Evolutionary conservation across 305 asterid species (phyloP).

Genomic region (Ruellia speciosa): DNA sequence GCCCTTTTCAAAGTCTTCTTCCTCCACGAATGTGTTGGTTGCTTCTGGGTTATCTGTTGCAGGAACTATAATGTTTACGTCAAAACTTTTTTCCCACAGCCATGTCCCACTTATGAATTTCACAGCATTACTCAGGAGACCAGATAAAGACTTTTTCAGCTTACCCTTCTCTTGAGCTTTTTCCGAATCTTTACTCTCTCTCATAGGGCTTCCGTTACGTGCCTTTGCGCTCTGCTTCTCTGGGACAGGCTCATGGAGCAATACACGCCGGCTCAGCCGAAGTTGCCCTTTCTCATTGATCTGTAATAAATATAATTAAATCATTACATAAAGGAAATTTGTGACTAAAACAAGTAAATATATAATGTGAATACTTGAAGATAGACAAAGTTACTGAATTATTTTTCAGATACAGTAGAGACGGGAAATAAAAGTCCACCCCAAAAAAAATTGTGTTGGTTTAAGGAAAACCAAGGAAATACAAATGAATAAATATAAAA

Average conservation of each 20-base stretch:
- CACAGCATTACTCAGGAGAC: slow-evolving; percentile 27
- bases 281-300: slow-evolving; percentile 95
- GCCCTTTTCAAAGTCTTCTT: slow-evolving; percentile 42
- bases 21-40: slow-evolving; percentile 21
- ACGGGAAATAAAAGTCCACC: too few species aligned
- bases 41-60: slow-evolving; percentile 25
- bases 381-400: too few species aligned
- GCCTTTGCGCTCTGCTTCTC: slow-evolving; percentile 42
- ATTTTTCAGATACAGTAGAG: not conserved
- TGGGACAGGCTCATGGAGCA: slow-evolving; percentile 64
- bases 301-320: slow-evolving; percentile 30
- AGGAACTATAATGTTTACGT: slow-evolving; percentile 14
- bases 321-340: too few species aligned
- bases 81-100: slow-evolving; percentile 23
- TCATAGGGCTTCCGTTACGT: slow-evolving; percentile 29
- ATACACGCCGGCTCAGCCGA: slow-evolving; percentile 83
- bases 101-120: slow-evolving; percentile 24
- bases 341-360: not conserved
- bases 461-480: too few species aligned
- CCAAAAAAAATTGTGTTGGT: too few species aligned
- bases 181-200: slow-evolving; percentile 32
- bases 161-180: slow-evolving; percentile 41
- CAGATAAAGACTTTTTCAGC: slow-evolving; percentile 22
- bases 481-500: too few species aligned
- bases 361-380: not conserved